Percentiles rank a stretch among this genome's conserved stretches.
These are phyloP conservation scores for Glutinoglossum americanum DNA, from an alignment of 495 filamentous ascomycete genomes.

Conservation along the genomic window DNA sequence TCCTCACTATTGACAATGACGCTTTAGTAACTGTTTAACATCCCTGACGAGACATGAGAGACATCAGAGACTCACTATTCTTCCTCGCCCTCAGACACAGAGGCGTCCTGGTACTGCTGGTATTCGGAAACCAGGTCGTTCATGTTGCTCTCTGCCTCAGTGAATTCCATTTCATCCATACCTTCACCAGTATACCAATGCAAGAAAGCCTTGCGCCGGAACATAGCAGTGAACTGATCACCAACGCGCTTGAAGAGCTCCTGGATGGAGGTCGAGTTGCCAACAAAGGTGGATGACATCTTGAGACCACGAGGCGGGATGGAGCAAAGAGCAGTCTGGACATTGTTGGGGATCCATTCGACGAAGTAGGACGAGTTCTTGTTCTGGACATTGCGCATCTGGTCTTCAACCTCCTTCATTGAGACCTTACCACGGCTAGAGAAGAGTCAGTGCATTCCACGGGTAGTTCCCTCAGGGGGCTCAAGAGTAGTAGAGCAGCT, in stretches of 20 bases:
- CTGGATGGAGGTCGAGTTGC: slow-evolving; percentile 99
- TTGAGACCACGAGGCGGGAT: slow-evolving; percentile 94
- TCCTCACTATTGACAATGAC: slow-evolving; percentile 17
- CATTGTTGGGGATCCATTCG: slow-evolving; percentile 99
- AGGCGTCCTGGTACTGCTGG: slow-evolving; percentile 99
- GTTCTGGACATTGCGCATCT: slow-evolving; percentile 99
- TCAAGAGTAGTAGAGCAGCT: slow-evolving; percentile 5
- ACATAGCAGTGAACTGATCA: slow-evolving; percentile 99
- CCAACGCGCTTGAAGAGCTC: slow-evolving; percentile 99
- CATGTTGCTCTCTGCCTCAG: slow-evolving; percentile 99
- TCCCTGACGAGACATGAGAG: not conserved
- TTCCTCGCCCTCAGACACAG: slow-evolving; percentile 54
- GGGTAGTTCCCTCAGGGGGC: not conserved
- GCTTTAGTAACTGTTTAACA: not conserved
- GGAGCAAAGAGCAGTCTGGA: slow-evolving; percentile 98
- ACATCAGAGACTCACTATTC: slow-evolving; percentile 27
- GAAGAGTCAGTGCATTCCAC: not conserved
- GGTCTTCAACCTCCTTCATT: slow-evolving; percentile 99
- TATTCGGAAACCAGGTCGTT: slow-evolving; percentile 99
- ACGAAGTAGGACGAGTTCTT: slow-evolving; percentile 99
- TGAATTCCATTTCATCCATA: slow-evolving; percentile 99
- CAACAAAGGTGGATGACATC: slow-evolving; percentile 99
- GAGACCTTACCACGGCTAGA: slow-evolving; percentile 90
- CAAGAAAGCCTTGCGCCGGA: slow-evolving; percentile 99
- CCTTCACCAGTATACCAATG: slow-evolving; percentile 99